These are phyloP conservation scores for Trichoderma endophyticum DNA, from an alignment of 2,329 filamentous ascomycete genomes.

Conservation along the genomic window DNA sequence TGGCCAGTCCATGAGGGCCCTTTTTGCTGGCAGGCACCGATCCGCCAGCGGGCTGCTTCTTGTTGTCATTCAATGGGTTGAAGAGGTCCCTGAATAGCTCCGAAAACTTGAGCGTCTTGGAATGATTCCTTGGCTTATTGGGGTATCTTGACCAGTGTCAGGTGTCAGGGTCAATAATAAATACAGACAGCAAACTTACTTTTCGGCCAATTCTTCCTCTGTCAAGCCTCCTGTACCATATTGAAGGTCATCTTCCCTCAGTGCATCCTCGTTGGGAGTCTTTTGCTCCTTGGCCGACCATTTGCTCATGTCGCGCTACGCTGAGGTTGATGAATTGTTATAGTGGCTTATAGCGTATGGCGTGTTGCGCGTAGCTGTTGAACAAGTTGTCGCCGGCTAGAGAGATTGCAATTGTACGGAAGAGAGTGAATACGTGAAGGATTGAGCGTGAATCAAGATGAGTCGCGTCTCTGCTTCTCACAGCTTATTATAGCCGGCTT, in stretches of 20 bases:
- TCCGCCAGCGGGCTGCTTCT: slow-evolving; percentile 66
- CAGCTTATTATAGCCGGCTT: background rate
- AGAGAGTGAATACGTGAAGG: background rate
- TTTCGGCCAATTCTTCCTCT: slow-evolving; percentile 44
- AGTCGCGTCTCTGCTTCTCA: background rate
- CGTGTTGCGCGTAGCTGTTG: background rate
- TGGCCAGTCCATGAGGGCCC: slow-evolving; percentile 56
- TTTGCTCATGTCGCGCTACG: slow-evolving; percentile 16
- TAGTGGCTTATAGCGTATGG: background rate
- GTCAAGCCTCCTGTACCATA: slow-evolving; percentile 42
- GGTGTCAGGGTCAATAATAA: background rate
- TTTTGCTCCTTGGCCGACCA: background rate
- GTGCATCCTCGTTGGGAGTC: slow-evolving; percentile 40
- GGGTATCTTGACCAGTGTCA: slow-evolving; percentile 63
- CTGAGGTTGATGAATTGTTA: background rate
- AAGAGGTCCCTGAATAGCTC: slow-evolving; percentile 76
- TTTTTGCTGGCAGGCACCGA: slow-evolving; percentile 52
- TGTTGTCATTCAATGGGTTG: slow-evolving; percentile 74
- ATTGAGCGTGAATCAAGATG: background rate
- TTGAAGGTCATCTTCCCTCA: slow-evolving; percentile 51
- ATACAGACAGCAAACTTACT: slow-evolving; percentile 29
- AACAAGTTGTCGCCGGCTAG: background rate
- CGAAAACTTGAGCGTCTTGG: slow-evolving; percentile 76
- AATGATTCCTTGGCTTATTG: slow-evolving; percentile 76
- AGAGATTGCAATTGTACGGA: background rate